phyloP scores from a whole-genome alignment of 306 rosid species.

The Trichosanthes cucumerina region DNA sequence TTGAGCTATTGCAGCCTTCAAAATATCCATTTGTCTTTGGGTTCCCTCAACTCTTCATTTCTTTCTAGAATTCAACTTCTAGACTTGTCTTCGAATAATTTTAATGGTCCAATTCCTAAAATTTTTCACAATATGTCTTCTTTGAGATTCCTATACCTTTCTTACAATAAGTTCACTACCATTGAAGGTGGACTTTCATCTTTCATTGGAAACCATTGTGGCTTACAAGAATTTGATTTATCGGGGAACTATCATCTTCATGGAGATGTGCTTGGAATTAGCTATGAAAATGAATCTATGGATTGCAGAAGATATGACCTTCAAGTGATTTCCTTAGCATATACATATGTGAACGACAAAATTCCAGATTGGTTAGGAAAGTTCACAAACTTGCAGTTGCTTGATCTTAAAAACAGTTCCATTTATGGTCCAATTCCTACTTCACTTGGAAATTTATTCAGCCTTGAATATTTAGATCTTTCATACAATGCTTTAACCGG shows the following conservation, averaged over 20 bases:
- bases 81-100: neutral
- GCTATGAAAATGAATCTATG: neutral
- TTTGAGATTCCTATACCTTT: neutral
- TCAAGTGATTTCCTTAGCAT: neutral
- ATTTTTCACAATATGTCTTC: neutral
- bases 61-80: neutral
- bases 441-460: neutral
- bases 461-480: neutral
- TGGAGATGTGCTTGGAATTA: neutral
- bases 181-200: too few species aligned
- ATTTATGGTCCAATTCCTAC: neutral
- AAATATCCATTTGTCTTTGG: neutral
- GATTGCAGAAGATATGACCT: neutral
- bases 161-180: neutral
- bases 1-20: neutral
- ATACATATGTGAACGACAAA: too few species aligned
- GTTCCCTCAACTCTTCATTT: slow-evolving; percentile 2
- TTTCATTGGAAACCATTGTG: too few species aligned
- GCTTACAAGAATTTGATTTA: neutral
- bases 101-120: neutral
- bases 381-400: neutral
- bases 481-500: neutral
- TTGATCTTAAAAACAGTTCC: neutral
- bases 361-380: neutral
- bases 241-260: neutral